Percentiles rank a stretch among this genome's conserved stretches.
Conservation (phyloP, 2,329 filamentous ascomycete genomes). For the Nothophoma quercina region DNA sequence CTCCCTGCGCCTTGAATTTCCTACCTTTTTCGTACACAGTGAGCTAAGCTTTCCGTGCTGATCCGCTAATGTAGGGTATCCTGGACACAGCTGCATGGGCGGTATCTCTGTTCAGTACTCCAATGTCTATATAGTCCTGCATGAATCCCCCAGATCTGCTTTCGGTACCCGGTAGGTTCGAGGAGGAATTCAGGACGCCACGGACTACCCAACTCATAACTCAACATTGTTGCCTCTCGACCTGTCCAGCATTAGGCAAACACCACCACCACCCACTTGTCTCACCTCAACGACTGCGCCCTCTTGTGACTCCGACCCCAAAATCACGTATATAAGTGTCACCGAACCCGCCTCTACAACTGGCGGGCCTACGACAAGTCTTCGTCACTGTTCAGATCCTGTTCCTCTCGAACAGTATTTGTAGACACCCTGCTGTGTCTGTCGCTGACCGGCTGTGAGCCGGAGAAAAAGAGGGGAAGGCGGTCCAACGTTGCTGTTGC, state of each 20-base stretch:
- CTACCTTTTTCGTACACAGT: conserved; percentile 38
- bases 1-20: conserved; percentile 38
- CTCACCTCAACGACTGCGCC: conserved; percentile 42
- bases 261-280: conserved; percentile 37
- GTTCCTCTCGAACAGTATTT: conserved; percentile 20
- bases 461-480: conserved; percentile 31
- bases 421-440: conserved; percentile 30
- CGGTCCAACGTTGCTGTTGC: conserved; percentile 30
- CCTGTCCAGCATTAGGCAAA: conserved; percentile 34
- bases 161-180: conserved; percentile 27
- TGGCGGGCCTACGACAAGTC: conserved; percentile 29
- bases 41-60: conserved; percentile 48
- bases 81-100: conserved; percentile 33
- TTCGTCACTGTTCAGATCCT: conserved; percentile 26
- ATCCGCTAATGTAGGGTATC: conserved; percentile 45
- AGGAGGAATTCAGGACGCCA: conserved; percentile 28
- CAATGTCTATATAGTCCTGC: conserved; percentile 18
- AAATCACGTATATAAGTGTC: conserved; percentile 42
- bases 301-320: conserved; percentile 39
- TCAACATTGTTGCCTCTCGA: conserved; percentile 23
- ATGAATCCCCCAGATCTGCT: conserved; percentile 4
- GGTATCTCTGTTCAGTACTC: conserved; percentile 30
- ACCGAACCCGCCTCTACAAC: conserved; percentile 22
- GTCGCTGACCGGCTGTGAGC: conserved; percentile 42
- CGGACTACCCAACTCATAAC: conserved; percentile 17